These are phyloP conservation scores for Mycena latifolia DNA, from an alignment of 768 basidiomycete species.

Conservation along the genomic window DNA sequence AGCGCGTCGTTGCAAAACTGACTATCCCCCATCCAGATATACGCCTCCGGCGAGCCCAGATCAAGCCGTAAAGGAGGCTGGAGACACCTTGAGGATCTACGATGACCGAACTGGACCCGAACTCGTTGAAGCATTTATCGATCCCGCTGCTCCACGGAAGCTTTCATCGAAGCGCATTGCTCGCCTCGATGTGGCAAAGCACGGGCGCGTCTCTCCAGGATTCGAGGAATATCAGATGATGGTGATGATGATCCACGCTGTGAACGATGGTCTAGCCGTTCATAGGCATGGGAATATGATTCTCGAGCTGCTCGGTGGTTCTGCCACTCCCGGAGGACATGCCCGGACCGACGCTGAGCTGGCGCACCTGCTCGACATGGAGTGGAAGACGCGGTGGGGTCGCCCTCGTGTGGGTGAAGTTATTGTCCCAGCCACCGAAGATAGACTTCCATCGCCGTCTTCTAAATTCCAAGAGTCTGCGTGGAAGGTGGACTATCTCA, in stretches of 20 bases:
- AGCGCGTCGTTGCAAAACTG: not conserved
- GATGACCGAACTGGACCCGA: constrained; percentile 5
- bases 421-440: constrained; percentile 15
- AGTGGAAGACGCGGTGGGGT: constrained; percentile 23
- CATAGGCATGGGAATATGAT: constrained; percentile 8
- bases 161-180: not conserved
- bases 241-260: constrained; percentile 4
- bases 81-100: not conserved
- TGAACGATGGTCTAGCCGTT: constrained; percentile 12
- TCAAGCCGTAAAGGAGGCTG: not conserved
- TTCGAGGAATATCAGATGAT: constrained; percentile 4
- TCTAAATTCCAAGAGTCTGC: constrained; percentile 1
- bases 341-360: constrained; percentile 16
- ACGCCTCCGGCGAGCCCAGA: constrained; percentile 46
- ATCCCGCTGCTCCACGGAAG: not conserved
- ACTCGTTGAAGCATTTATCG: constrained; percentile 5
- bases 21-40: constrained; percentile 45
- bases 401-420: not conserved
- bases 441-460: not conserved
- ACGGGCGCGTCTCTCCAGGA: not conserved
- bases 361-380: constrained; percentile 1
- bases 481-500: constrained; percentile 15
- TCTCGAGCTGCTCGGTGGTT: constrained; percentile 18
- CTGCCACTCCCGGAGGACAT: not conserved
- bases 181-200: not conserved